Conservation (phyloP, 1,139 yeast genomes). For the Geotrichum bryndzae region DNA sequence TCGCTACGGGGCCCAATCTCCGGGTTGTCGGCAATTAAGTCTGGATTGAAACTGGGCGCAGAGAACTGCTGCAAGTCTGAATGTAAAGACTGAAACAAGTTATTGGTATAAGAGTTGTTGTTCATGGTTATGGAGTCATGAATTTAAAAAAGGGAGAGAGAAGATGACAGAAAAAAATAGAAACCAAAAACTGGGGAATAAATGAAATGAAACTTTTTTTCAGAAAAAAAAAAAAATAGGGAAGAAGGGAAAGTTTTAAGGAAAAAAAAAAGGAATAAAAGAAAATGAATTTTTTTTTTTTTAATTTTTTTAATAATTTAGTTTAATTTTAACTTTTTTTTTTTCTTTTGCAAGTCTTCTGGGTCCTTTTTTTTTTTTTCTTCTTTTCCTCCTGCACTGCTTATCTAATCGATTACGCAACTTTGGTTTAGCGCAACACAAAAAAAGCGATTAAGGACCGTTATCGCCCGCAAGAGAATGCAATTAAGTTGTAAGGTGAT, state of each 20-base stretch:
- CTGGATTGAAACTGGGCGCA: slow-evolving; percentile 6
- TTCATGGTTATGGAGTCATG: background rate
- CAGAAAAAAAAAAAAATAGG: background rate
- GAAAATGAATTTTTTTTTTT: background rate
- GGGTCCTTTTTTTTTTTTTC: background rate
- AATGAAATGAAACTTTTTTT: background rate
- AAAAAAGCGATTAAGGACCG: background rate
- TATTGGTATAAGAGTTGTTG: background rate
- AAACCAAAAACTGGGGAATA: background rate
- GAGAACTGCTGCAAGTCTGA: slow-evolving; percentile 3
- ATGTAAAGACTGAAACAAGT: background rate
- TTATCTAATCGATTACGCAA: background rate
- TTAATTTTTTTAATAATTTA: background rate
- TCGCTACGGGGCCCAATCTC: slow-evolving; percentile 10
- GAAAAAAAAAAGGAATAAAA: background rate
- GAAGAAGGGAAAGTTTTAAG: background rate
- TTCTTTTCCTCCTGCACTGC: background rate
- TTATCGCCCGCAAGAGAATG: background rate
- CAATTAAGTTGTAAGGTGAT: background rate
- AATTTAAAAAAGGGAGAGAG: background rate
- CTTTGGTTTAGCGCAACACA: background rate
- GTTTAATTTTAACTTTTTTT: background rate
- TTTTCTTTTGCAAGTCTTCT: background rate
- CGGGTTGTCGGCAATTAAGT: slow-evolving; percentile 9
- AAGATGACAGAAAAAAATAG: background rate